Conservation (phyloP, 257 asterid species). For the Cordia subcordata region DNA sequence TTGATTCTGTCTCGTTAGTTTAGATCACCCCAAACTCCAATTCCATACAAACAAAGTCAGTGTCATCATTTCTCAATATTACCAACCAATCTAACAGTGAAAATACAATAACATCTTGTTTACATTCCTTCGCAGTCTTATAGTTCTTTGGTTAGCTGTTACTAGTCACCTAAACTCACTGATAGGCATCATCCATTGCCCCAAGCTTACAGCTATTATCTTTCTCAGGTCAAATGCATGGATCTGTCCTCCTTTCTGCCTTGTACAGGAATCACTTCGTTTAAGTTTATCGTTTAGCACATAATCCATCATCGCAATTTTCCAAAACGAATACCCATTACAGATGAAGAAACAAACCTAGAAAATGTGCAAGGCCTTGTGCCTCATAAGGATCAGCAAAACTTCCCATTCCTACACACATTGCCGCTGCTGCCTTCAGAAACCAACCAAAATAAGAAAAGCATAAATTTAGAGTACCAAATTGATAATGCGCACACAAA, state of each 20-base stretch:
- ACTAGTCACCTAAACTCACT: neutral
- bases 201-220: neutral
- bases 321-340: neutral
- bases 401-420: conserved; percentile 95
- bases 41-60: no score
- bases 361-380: conserved; percentile 95
- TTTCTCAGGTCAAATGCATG: neutral
- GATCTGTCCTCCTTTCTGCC: neutral
- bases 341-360: conserved; percentile 44
- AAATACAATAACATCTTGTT: no score
- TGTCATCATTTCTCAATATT: no score
- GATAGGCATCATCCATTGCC: neutral
- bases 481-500: no score
- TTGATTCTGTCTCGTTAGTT: no score
- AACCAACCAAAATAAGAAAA: conserved; percentile 13
- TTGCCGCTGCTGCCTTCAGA: conserved; percentile 95
- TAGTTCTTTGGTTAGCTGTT: neutral
- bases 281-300: neutral
- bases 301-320: neutral
- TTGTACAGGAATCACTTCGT: neutral
- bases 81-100: no score
- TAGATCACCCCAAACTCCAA: no score
- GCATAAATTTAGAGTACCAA: neutral
- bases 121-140: neutral
- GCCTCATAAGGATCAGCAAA: conserved; percentile 91